Conservation (phyloP, 2,329 filamentous ascomycete genomes). For the Alternaria dauci region DNA sequence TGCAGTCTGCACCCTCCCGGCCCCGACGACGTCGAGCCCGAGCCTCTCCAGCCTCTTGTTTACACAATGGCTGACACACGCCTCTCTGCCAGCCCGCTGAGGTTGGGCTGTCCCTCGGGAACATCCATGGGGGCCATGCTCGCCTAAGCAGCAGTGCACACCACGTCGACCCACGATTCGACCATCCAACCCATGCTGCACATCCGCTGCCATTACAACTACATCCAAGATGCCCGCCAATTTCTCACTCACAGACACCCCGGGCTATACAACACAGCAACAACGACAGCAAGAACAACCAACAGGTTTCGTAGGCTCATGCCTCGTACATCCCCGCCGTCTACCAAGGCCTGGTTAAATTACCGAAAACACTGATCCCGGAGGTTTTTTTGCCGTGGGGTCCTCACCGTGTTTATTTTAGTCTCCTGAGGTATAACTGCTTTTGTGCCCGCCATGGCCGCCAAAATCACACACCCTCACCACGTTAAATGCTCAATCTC, state of each 20-base stretch:
- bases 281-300: neutral
- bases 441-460: neutral
- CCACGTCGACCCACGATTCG: slow-evolving; percentile 7
- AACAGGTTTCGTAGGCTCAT: neutral
- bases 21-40: neutral
- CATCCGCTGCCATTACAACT: slow-evolving; percentile 6
- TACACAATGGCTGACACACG: slow-evolving; percentile 5
- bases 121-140: slow-evolving; percentile 13
- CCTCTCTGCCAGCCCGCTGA: slow-evolving; percentile 10
- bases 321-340: neutral
- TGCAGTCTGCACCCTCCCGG: neutral
- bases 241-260: slow-evolving; percentile 1
- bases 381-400: neutral
- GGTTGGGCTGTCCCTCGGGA: slow-evolving; percentile 2
- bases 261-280: neutral
- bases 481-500: neutral
- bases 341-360: neutral
- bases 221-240: slow-evolving; percentile 5
- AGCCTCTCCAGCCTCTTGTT: slow-evolving; percentile 18
- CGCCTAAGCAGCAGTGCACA: neutral
- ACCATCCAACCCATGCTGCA: slow-evolving; percentile 2
- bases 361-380: neutral
- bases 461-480: neutral
- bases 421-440: neutral
- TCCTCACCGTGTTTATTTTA: neutral